A percentile compares a stretch with the other conserved stretches of the same genome.
These are phyloP conservation scores for Barnettozyma wickerhamii DNA, from an alignment of 805 yeast genomes.

Conservation along the genomic window DNA sequence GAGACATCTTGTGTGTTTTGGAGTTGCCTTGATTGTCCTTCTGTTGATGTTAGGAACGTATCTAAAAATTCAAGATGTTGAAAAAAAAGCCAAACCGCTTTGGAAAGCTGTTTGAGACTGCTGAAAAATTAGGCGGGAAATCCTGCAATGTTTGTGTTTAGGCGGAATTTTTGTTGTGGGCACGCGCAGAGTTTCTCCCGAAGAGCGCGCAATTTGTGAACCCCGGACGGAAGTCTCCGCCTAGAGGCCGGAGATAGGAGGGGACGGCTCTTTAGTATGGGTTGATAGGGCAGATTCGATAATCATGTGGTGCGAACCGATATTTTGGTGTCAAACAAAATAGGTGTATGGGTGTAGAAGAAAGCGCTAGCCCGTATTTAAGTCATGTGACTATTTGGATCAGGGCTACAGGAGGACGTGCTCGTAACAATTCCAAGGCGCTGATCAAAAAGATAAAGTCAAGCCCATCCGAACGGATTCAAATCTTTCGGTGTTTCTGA, in stretches of 20 bases:
- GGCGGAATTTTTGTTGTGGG: neutral
- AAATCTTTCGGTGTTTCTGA: neutral
- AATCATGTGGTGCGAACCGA: neutral
- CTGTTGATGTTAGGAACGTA: constrained; percentile 6
- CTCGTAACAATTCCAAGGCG: neutral
- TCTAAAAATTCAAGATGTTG: constrained; percentile 7
- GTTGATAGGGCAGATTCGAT: neutral
- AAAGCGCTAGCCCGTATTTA: too few relatives aligned
- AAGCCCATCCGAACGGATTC: too few relatives aligned
- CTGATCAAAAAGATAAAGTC: constrained; percentile 6
- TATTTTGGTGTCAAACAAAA: neutral
- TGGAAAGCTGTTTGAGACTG: constrained; percentile 9
- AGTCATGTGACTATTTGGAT: too few relatives aligned
- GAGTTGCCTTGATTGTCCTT: constrained; percentile 11
- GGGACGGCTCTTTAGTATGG: neutral
- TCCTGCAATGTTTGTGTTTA: neutral
- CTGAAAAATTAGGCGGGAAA: constrained; percentile 6
- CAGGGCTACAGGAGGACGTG: neutral
- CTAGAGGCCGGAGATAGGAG: neutral
- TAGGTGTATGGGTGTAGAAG: constrained; percentile 1
- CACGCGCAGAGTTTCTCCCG: constrained; percentile 6
- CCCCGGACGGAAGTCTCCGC: neutral
- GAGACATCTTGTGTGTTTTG: constrained; percentile 50
- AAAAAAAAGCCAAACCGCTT: constrained; percentile 6
- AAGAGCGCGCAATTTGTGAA: neutral